These are phyloP conservation scores for Lactuca sativa DNA, from an alignment of 129 eudicot species.

Conservation along the genomic window DNA sequence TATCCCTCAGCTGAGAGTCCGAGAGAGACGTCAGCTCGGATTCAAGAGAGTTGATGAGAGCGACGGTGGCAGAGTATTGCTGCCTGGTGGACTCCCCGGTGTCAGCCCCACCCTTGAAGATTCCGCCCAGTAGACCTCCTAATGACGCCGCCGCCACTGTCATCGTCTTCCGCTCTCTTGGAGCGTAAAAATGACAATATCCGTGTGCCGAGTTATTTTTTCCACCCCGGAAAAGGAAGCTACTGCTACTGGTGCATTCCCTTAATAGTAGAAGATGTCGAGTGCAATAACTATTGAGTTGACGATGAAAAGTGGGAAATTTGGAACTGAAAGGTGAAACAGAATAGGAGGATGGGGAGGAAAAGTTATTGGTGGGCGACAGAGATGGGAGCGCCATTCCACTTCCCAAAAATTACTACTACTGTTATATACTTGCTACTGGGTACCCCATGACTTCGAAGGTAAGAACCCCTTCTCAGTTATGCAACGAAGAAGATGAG, in stretches of 20 bases:
- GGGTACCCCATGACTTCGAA: constrained; percentile 10
- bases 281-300: constrained; percentile 14
- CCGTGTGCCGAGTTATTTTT: constrained; percentile 14
- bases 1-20: constrained; percentile 59
- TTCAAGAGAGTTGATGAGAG: constrained; percentile 55
- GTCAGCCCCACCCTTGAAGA: constrained; percentile 55
- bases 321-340: constrained; percentile 13
- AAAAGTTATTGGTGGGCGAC: constrained; percentile 14
- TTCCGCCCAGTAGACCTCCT: constrained; percentile 74
- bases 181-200: constrained; percentile 11
- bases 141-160: constrained; percentile 43
- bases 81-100: constrained; percentile 81
- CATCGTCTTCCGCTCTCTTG: constrained; percentile 14
- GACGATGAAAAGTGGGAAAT: constrained; percentile 13
- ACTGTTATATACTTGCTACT: neutral
- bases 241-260: constrained; percentile 12
- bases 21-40: constrained; percentile 41
- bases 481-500: constrained; percentile 16
- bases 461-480: constrained; percentile 8
- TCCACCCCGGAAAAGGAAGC: constrained; percentile 2
- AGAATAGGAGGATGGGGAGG: constrained; percentile 20
- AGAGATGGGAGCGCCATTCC: constrained; percentile 32
- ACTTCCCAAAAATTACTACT: neutral
- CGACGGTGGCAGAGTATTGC: constrained; percentile 45
- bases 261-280: constrained; percentile 10